Evolutionary conservation across 305 asterid genomes (phyloP).

Genomic region (Fraxinus baroniana): DNA sequence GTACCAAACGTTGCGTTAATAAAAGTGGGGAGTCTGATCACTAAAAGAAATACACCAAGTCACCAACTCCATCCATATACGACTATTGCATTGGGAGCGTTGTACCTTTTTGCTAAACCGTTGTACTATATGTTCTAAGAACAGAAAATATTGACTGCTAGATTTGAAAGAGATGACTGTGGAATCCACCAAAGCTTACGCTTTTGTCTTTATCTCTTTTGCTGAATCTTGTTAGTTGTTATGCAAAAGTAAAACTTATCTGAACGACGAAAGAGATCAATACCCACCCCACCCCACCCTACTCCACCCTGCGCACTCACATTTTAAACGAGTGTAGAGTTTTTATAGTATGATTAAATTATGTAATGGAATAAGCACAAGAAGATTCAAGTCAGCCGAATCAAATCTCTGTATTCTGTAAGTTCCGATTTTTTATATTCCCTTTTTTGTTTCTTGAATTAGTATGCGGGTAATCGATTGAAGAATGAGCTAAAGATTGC

Average conservation of each 20-base stretch:
- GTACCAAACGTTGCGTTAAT: too few relatives aligned
- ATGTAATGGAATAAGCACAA: conserved; percentile 13
- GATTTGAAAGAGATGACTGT: neutral
- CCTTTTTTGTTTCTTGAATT: neutral
- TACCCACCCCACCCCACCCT: neutral
- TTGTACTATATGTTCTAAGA: neutral
- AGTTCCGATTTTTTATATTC: conserved; percentile 2
- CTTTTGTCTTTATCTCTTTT: neutral
- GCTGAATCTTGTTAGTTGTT: neutral
- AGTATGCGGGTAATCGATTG: neutral
- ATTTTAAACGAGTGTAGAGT: neutral
- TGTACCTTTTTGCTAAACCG: neutral
- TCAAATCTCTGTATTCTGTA: conserved; percentile 15
- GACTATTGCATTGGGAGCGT: neutral
- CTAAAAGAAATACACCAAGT: too few relatives aligned
- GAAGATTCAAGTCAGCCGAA: conserved; percentile 30
- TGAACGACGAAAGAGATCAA: conserved; percentile 20
- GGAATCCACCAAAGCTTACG: neutral
- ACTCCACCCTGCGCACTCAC: neutral
- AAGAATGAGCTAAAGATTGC: conserved; percentile 30
- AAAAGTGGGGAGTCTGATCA: too few relatives aligned
- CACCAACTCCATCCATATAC: too few relatives aligned
- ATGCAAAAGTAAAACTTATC: conserved; percentile 7
- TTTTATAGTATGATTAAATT: neutral
- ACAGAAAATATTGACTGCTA: neutral